phyloP scores from a whole-genome alignment of 2,329 filamentous ascomycete species.

The Monosporascus sp. region DNA sequence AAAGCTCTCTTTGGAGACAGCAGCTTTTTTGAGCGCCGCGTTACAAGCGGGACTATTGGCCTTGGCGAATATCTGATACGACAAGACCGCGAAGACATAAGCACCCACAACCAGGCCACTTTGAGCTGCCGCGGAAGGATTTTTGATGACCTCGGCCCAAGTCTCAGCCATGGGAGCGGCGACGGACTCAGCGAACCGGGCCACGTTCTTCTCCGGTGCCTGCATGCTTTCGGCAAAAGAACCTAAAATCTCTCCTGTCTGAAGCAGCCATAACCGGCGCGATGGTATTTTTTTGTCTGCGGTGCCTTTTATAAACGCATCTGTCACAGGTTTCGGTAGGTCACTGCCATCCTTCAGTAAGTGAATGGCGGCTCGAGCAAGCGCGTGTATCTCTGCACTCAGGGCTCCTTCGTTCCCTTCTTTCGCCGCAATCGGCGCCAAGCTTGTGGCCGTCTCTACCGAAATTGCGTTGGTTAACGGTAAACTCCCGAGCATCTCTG shows the following conservation, averaged over 20 bases:
- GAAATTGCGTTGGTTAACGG: constrained; percentile 57
- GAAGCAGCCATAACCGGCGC: constrained; percentile 75
- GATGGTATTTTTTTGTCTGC: constrained; percentile 77
- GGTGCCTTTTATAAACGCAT: constrained; percentile 74
- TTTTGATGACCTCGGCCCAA: constrained; percentile 73
- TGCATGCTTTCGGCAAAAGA: constrained; percentile 40
- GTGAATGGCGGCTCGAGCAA: constrained; percentile 60
- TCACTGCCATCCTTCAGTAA: constrained; percentile 56
- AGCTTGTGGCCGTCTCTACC: constrained; percentile 58
- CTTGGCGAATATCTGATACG: constrained; percentile 47
- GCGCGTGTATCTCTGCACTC: constrained; percentile 65
- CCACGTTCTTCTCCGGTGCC: constrained; percentile 41
- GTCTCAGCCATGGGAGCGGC: constrained; percentile 57
- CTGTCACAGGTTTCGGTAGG: constrained; percentile 61
- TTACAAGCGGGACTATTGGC: constrained; percentile 47
- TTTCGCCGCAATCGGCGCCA: constrained; percentile 68
- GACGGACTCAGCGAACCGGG: constrained; percentile 48
- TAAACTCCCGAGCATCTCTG: constrained; percentile 69
- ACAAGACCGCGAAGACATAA: constrained; percentile 66
- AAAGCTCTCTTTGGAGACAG: constrained; percentile 61
- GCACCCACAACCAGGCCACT: constrained; percentile 76
- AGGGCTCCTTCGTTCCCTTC: constrained; percentile 86
- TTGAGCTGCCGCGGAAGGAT: constrained; percentile 73
- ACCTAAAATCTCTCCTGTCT: constrained; percentile 66
- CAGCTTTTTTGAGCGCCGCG: constrained; percentile 52